Percentiles rank a stretch among this genome's conserved stretches.
These are phyloP conservation scores for Globisporangium uncinulatum DNA, from an alignment of 352 stramenopile genomes.

Conservation along the genomic window DNA sequence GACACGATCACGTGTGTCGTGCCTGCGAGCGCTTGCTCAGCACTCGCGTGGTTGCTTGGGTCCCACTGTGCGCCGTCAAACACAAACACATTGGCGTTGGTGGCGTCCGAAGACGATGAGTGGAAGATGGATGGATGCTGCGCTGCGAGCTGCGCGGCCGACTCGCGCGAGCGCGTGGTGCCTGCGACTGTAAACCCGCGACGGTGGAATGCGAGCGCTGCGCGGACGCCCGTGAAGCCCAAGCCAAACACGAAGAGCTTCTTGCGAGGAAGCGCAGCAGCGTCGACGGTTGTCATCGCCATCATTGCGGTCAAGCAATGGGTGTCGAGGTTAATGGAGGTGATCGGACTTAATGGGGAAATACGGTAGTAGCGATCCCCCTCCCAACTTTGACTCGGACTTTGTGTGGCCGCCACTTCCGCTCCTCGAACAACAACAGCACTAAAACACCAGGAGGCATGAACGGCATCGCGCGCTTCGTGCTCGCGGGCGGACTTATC, in stretches of 20 bases:
- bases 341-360: not conserved
- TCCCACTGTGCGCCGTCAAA: constrained; percentile 70
- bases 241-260: constrained; percentile 89
- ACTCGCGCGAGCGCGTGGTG: constrained; percentile 58
- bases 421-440: not conserved
- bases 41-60: constrained; percentile 20
- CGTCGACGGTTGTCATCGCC: no score
- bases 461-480: constrained; percentile 70
- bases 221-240: constrained; percentile 74
- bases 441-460: constrained; percentile 21
- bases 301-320: no score
- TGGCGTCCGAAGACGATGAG: constrained; percentile 4
- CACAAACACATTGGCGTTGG: constrained; percentile 55
- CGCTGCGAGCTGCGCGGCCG: constrained; percentile 30
- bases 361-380: no score
- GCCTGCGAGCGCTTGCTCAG: constrained; percentile 43
- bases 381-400: no score
- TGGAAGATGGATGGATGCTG: constrained; percentile 39
- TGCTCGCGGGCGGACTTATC: constrained; percentile 64
- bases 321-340: not conserved
- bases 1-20: constrained; percentile 79
- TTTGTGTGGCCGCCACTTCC: not conserved
- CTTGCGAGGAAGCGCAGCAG: constrained; percentile 4
- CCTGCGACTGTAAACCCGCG: constrained; percentile 65
- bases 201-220: constrained; percentile 57